Conservation (phyloP, 805 yeast genomes). For the Starmerella potacharoeniae region DNA sequence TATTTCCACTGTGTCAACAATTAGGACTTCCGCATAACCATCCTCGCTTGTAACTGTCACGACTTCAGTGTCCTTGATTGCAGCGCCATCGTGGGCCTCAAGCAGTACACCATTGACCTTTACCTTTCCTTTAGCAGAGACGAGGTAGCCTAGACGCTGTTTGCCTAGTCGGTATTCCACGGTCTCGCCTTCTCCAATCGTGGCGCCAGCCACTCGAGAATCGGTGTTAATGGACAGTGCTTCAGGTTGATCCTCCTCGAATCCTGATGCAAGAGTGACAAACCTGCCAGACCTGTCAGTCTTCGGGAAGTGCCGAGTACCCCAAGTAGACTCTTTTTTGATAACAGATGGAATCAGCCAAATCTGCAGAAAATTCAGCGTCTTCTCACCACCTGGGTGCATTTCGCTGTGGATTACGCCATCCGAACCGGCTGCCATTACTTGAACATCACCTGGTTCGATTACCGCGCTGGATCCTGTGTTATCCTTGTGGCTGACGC, state of each 20-base stretch:
- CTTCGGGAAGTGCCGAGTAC: constrained; percentile 16
- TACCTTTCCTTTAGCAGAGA: constrained; percentile 1
- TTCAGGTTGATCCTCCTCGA: background rate
- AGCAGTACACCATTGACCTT: constrained; percentile 3
- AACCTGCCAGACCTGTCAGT: constrained; percentile 7
- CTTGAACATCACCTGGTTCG: constrained; percentile 18
- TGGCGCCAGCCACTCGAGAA: constrained; percentile 4
- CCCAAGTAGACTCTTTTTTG: constrained; percentile 13
- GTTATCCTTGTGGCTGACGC: constrained; percentile 14
- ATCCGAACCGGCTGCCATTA: constrained; percentile 15
- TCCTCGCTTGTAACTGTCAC: background rate
- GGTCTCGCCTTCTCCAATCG: constrained; percentile 1
- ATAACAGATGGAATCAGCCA: constrained; percentile 15
- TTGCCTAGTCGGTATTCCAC: background rate
- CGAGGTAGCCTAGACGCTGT: constrained; percentile 7
- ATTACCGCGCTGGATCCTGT: constrained; percentile 11
- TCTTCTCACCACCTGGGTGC: background rate
- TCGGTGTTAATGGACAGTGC: constrained; percentile 1
- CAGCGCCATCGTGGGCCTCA: constrained; percentile 9
- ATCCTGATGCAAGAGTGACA: constrained; percentile 11
- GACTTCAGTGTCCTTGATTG: background rate
- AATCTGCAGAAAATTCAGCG: constrained; percentile 13
- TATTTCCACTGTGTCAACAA: background rate
- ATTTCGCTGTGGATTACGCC: constrained; percentile 16
- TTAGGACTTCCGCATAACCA: background rate